phyloP scores from a whole-genome alignment of 768 basidiomycete species.

The Hygrophorus pudorinus region DNA sequence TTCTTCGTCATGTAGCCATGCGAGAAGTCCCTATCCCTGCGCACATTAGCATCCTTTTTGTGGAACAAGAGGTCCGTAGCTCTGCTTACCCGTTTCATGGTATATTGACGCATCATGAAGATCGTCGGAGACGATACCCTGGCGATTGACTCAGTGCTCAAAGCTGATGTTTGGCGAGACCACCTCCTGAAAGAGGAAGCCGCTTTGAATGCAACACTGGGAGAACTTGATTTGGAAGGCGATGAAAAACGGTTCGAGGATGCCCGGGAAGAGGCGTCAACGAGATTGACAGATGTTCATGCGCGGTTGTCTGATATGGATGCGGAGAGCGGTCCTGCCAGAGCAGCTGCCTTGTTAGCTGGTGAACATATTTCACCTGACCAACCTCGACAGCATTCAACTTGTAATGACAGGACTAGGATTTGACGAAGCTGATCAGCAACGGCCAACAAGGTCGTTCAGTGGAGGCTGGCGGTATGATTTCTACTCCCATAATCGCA shows the following conservation, averaged over 20 bases:
- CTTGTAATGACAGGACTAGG: constrained; percentile 56
- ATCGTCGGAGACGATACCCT: constrained; percentile 89
- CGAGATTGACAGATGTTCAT: constrained; percentile 83
- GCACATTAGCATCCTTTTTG: constrained; percentile 95
- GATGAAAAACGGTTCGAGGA: constrained; percentile 79
- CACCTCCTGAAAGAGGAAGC: constrained; percentile 81
- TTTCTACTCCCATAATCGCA: background rate
- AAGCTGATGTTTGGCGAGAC: constrained; percentile 99
- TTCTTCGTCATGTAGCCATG: constrained; percentile 89
- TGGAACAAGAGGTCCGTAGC: constrained; percentile 81
- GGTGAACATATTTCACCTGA: constrained; percentile 32
- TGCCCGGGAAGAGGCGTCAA: constrained; percentile 75
- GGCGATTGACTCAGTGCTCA: constrained; percentile 91
- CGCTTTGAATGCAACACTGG: constrained; percentile 60
- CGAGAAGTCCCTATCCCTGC: constrained; percentile 89
- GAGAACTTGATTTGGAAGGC: constrained; percentile 60
- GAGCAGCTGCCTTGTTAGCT: constrained; percentile 82
- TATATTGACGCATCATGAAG: constrained; percentile 24
- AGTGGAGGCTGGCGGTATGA: constrained; percentile 90
- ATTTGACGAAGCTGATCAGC: constrained; percentile 83
- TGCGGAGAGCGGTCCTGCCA: constrained; percentile 91
- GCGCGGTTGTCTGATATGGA: constrained; percentile 93
- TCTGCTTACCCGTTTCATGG: background rate
- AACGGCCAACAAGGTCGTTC: constrained; percentile 73
- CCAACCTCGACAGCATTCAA: background rate